phyloP scores from a whole-genome alignment of 495 filamentous ascomycete species.

The Apiosordaria backusii region DNA sequence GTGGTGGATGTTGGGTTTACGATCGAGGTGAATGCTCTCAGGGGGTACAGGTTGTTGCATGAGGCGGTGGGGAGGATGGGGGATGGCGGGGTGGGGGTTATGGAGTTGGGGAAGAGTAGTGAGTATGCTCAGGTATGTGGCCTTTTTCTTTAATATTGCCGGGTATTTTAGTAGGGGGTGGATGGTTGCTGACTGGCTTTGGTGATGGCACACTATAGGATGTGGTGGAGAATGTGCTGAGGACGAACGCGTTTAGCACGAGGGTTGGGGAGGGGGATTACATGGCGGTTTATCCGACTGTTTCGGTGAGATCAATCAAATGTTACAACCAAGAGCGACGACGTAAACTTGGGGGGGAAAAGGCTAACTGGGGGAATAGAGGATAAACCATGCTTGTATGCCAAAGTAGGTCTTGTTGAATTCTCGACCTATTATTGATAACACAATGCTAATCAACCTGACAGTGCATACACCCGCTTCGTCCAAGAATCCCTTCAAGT shows the following conservation, averaged over 20 bases:
- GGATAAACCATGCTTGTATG: conserved; percentile 42
- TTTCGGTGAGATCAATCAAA: conserved; percentile 36
- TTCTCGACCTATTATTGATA: neutral
- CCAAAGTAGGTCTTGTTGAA: conserved; percentile 34
- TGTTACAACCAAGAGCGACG: too few species aligned
- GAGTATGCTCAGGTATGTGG: conserved; percentile 25
- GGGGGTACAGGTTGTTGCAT: conserved; percentile 34
- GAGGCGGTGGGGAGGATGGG: conserved; percentile 34
- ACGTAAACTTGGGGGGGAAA: too few species aligned
- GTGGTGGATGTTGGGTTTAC: conserved; percentile 36
- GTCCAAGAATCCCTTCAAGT: conserved; percentile 31
- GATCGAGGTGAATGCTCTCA: conserved; percentile 23
- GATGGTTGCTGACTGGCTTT: too few species aligned
- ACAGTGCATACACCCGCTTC: conserved; percentile 38
- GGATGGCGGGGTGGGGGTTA: conserved; percentile 29
- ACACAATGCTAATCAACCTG: neutral
- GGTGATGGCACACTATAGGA: too few species aligned
- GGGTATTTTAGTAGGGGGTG: too few species aligned
- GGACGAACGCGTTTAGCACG: conserved; percentile 41
- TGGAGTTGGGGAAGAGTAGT: conserved; percentile 33
- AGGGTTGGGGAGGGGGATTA: conserved; percentile 29
- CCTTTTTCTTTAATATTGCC: too few species aligned
- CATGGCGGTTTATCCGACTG: conserved; percentile 38
- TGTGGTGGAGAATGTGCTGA: conserved; percentile 38
- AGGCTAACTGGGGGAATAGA: conserved; percentile 16